Evolutionary conservation across 2,329 filamentous ascomycete species (phyloP).

Genomic region (Nannizziopsis barbatae): DNA sequence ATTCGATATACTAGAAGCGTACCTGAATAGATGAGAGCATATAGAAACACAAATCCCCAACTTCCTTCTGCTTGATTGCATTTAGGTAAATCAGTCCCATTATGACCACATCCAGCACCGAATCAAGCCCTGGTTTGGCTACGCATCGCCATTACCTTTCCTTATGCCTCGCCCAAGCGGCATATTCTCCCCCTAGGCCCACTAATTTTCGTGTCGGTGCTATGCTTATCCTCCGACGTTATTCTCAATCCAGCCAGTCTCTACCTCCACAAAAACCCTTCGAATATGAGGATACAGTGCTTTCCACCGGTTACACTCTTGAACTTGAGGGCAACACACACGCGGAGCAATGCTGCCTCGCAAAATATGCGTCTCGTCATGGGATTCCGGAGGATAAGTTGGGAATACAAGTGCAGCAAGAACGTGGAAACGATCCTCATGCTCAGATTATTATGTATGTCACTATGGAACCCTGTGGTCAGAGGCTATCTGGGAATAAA

Average conservation of each 20-base stretch:
- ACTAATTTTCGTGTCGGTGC: conserved; percentile 93
- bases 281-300: conserved; percentile 38
- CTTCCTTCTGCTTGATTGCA: too few relatives aligned
- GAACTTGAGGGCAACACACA: conserved; percentile 90
- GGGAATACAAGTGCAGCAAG: conserved; percentile 27
- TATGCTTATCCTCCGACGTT: conserved; percentile 50
- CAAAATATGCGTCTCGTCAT: conserved; percentile 46
- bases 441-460: conserved; percentile 63
- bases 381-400: conserved; percentile 27
- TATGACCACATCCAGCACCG: conserved; percentile 8
- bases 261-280: neutral
- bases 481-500: conserved; percentile 36
- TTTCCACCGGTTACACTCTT: conserved; percentile 79
- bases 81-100: neutral
- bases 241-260: conserved; percentile 18
- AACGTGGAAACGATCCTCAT: conserved; percentile 18
- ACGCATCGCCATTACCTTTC: conserved; percentile 47
- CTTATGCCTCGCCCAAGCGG: conserved; percentile 63
- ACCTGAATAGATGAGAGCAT: too few relatives aligned
- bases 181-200: conserved; percentile 68
- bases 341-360: conserved; percentile 83
- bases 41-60: too few relatives aligned
- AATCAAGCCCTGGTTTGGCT: conserved; percentile 14
- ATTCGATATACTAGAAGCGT: too few relatives aligned
- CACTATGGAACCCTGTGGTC: conserved; percentile 58